Evolutionary conservation across 208 protist genomes (phyloP).

Genomic region (Borovskyia barvae): DNA sequence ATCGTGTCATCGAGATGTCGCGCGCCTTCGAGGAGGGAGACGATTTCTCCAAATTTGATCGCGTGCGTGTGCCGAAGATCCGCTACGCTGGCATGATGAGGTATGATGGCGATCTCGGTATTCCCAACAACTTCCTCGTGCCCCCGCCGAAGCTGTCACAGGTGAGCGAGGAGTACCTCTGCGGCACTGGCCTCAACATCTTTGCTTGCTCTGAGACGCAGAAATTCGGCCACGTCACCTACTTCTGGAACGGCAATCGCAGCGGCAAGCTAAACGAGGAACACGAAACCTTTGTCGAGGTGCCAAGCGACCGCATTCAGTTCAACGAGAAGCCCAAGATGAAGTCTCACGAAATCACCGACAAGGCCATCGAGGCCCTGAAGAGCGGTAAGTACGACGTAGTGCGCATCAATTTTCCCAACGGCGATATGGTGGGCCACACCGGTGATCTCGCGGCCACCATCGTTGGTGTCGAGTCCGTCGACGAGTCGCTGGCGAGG

Average conservation of each 20-base stretch:
- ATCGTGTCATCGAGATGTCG: conserved; percentile 94
- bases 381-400: conserved; percentile 90
- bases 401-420: conserved; percentile 94
- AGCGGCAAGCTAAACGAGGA: conserved; percentile 88
- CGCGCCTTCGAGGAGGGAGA: conserved; percentile 93
- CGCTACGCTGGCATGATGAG: conserved; percentile 94
- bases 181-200: conserved; percentile 75
- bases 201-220: conserved; percentile 95
- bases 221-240: conserved; percentile 97
- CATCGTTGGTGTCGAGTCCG: conserved; percentile 70
- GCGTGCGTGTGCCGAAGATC: conserved; percentile 89
- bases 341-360: conserved; percentile 94
- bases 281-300: conserved; percentile 91
- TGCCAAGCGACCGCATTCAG: conserved; percentile 88
- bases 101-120: conserved; percentile 94
- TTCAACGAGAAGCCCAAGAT: conserved; percentile 95
- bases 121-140: conserved; percentile 95
- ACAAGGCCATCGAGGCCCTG: conserved; percentile 84
- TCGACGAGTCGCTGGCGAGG: conserved; percentile 82
- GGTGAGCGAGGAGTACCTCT: conserved; percentile 91
- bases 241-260: conserved; percentile 97
- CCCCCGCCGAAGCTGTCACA: conserved; percentile 85
- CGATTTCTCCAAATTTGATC: conserved; percentile 91
- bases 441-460: conserved; percentile 91
- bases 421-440: conserved; percentile 97